phyloP scores from a whole-genome alignment of 2,329 filamentous ascomycete genomes.

The Trichoderma harzianum region DNA sequence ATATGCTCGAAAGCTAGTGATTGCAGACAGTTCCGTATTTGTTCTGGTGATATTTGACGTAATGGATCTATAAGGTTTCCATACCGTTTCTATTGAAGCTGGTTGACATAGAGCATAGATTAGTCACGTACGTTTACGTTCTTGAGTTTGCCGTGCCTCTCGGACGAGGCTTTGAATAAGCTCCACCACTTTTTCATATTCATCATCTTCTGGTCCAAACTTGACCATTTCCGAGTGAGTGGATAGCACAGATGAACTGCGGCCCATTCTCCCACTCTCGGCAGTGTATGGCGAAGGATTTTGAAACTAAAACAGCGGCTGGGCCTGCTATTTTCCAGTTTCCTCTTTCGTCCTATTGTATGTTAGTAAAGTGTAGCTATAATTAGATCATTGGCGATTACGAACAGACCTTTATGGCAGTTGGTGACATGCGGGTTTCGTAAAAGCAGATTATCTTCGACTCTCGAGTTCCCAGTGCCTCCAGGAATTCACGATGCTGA shows the following conservation, averaged over 20 bases:
- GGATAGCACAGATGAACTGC: background rate
- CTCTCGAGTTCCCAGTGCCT: background rate
- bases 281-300: background rate
- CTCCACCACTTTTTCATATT: background rate
- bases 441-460: background rate
- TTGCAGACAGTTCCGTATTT: constrained; percentile 25
- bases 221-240: background rate
- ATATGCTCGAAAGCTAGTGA: constrained; percentile 34
- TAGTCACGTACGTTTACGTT: background rate
- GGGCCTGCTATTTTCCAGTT: background rate
- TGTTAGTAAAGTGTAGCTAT: background rate
- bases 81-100: background rate
- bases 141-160: background rate
- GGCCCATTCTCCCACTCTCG: background rate
- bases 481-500: background rate
- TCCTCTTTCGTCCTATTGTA: background rate
- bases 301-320: background rate
- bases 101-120: background rate
- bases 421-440: background rate
- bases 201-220: background rate
- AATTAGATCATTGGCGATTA: too few species aligned
- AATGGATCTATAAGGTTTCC: background rate
- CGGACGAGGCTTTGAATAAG: background rate
- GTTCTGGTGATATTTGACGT: background rate
- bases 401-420: background rate